A percentile compares a stretch with the other conserved stretches of the same genome.
phyloP scores from a whole-genome alignment of 257 asterid species.

The Nicotiana knightiana region DNA sequence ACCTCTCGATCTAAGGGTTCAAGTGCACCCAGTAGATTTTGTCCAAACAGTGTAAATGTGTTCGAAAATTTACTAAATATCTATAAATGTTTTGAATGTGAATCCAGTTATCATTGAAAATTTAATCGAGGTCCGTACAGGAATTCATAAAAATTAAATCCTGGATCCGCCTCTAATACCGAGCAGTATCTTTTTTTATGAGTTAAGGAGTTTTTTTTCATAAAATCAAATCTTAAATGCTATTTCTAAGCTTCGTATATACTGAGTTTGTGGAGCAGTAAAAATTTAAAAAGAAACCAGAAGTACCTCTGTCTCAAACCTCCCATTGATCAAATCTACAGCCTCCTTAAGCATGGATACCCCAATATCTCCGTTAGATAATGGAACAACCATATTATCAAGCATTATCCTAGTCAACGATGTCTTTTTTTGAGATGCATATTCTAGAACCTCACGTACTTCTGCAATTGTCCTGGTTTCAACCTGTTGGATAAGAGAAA shows the following conservation, averaged over 20 bases:
- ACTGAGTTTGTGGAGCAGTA: not conserved
- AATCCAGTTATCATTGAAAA: no score
- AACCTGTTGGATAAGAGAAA: conserved; percentile 38
- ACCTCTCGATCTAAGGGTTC: no score
- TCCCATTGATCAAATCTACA: conserved; percentile 61
- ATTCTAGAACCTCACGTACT: conserved; percentile 67
- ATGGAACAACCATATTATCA: conserved; percentile 95
- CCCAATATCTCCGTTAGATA: conserved; percentile 66
- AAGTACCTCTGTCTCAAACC: conserved; percentile 83
- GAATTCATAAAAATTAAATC: no score
- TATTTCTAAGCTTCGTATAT: not conserved
- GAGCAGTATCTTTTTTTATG: not conserved
- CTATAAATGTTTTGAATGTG: no score
- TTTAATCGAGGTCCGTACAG: no score
- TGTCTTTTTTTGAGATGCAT: conserved; percentile 66
- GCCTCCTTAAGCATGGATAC: conserved; percentile 93
- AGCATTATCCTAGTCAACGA: conserved; percentile 81
- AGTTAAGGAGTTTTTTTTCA: not conserved
- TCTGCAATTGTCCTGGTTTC: conserved; percentile 93
- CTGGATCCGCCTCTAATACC: no score
- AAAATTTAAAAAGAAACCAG: not conserved
- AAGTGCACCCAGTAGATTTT: no score
- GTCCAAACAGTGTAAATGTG: no score
- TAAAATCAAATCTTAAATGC: not conserved
- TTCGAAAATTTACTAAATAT: no score